Evolutionary conservation across 1,284 basidiomycete species (phyloP).

Genomic region (Microstroma glucosiphilum): DNA sequence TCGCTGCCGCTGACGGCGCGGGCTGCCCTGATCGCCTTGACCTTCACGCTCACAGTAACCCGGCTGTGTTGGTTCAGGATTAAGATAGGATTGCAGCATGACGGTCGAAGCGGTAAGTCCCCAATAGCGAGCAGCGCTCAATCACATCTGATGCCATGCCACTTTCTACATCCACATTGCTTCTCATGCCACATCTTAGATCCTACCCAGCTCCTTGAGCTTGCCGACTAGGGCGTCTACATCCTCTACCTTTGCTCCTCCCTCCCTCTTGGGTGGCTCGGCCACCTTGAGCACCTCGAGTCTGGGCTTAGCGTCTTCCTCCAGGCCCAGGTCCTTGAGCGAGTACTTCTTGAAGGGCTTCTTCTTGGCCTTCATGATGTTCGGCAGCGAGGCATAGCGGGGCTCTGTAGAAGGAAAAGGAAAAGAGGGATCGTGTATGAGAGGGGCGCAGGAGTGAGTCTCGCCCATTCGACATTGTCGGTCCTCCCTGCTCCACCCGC

Average conservation of each 20-base stretch:
- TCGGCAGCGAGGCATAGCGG: conserved; percentile 50
- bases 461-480: not conserved
- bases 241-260: conserved; percentile 80
- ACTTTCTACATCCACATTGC: no score
- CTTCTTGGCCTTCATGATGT: conserved; percentile 74
- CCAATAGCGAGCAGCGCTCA: no score
- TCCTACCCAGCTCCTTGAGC: conserved; percentile 80
- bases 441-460: not conserved
- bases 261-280: conserved; percentile 83
- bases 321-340: conserved; percentile 68
- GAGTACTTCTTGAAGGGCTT: conserved; percentile 85
- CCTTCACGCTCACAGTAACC: no score
- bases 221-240: conserved; percentile 86
- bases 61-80: no score
- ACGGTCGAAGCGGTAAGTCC: no score
- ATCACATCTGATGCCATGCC: no score
- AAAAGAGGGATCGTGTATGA: not conserved
- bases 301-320: conserved; percentile 67
- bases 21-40: no score
- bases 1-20: no score
- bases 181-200: conserved; percentile 39
- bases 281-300: conserved; percentile 84
- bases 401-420: conserved; percentile 29
- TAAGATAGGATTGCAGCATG: no score
- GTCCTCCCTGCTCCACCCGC: not conserved